A percentile compares a stretch with the other conserved stretches of the same genome.
Conservation (phyloP, 805 yeast species). For the Candida hungchunana region DNA sequence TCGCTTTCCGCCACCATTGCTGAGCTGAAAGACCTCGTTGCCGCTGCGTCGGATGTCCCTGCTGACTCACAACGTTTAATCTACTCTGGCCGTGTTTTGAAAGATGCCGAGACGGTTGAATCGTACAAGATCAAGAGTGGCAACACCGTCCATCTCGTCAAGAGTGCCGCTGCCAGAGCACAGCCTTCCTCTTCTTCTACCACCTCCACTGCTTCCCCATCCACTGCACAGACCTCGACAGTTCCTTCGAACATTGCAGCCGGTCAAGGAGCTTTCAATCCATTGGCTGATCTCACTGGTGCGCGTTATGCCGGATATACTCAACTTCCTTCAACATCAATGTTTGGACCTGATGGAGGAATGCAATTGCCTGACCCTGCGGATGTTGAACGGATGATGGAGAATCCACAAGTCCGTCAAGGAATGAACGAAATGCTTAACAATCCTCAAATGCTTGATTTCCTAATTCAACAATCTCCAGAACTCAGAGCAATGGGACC, state of each 20-base stretch:
- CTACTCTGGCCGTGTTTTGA: constrained; percentile 90
- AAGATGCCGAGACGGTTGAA: constrained; percentile 71
- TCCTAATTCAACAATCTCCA: constrained; percentile 76
- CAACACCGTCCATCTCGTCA: constrained; percentile 85
- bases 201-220: constrained; percentile 23
- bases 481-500: constrained; percentile 86
- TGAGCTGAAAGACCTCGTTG: constrained; percentile 65
- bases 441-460: constrained; percentile 86
- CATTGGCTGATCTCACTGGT: constrained; percentile 87
- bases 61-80: constrained; percentile 82
- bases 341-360: constrained; percentile 96
- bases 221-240: constrained; percentile 24
- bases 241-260: constrained; percentile 82
- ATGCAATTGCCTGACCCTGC: constrained; percentile 68
- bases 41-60: constrained; percentile 59
- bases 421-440: constrained; percentile 76
- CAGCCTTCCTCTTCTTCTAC: neutral
- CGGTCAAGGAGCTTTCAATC: constrained; percentile 86
- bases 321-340: constrained; percentile 78
- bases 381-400: constrained; percentile 70
- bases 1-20: constrained; percentile 51
- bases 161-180: constrained; percentile 55
- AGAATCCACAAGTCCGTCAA: constrained; percentile 76
- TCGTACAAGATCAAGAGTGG: constrained; percentile 81
- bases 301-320: constrained; percentile 94